Evolutionary conservation across 805 yeast genomes (phyloP).

Genomic region (Wickerhamiella azymoides): DNA sequence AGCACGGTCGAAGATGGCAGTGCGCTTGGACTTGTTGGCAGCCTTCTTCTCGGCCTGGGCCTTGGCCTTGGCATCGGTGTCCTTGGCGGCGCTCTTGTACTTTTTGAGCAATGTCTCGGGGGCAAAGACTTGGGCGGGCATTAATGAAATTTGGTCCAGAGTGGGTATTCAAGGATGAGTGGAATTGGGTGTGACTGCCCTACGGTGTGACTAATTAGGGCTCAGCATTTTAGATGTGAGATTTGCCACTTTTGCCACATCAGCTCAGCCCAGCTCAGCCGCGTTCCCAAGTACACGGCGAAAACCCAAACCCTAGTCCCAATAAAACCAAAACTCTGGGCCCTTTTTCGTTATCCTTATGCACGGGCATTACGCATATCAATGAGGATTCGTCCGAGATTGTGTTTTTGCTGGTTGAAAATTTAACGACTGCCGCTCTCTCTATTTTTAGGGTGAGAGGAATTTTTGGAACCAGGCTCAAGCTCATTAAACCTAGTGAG

Average conservation of each 20-base stretch:
- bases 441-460: constrained; percentile 15
- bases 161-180: constrained; percentile 7
- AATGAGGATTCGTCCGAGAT: constrained; percentile 99
- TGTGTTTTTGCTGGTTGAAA: constrained; percentile 99
- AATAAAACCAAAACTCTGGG: constrained; percentile 14
- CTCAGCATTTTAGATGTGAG: not conserved
- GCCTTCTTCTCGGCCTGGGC: constrained; percentile 31
- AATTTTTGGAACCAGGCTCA: constrained; percentile 19
- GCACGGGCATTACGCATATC: constrained; percentile 99
- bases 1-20: constrained; percentile 75
- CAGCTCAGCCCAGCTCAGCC: not conserved
- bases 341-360: constrained; percentile 64
- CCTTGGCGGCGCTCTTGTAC: constrained; percentile 43
- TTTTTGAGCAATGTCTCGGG: constrained; percentile 50
- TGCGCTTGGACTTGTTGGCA: constrained; percentile 24
- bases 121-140: constrained; percentile 23
- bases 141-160: constrained; percentile 6
- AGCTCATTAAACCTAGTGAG: not conserved
- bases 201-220: not conserved
- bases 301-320: not conserved
- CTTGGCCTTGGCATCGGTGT: constrained; percentile 41
- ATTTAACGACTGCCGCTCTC: constrained; percentile 84
- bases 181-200: constrained; percentile 1
- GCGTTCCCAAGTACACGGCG: no score
- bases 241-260: not conserved